Conservation (phyloP, 176 grass and related monocot genomes). For the Carex kokanica region DNA sequence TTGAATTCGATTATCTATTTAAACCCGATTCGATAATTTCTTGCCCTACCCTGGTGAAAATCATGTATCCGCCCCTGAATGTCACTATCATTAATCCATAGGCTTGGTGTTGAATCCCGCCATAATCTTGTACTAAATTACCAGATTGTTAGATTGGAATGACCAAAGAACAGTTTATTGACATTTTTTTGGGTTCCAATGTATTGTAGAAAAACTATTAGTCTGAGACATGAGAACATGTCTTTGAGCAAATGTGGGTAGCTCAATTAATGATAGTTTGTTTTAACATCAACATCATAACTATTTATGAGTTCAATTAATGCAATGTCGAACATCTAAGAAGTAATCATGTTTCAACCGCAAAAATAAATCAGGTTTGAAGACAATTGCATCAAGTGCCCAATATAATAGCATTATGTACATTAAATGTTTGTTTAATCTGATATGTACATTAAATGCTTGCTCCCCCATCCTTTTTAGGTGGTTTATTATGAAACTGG, state of each 20-base stretch:
- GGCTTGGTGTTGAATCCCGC: too few species aligned
- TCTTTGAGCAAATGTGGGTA: not conserved
- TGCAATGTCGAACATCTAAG: not conserved
- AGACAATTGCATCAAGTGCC: not conserved
- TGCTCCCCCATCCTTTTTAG: not conserved
- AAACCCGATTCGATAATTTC: too few species aligned
- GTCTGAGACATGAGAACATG: not conserved
- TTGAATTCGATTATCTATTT: too few species aligned
- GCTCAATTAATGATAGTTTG: not conserved
- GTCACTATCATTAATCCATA: too few species aligned
- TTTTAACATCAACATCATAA: not conserved
- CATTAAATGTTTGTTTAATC: not conserved
- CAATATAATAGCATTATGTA: not conserved
- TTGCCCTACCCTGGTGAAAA: too few species aligned
- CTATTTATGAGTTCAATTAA: conserved; percentile 7
- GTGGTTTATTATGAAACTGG: not conserved
- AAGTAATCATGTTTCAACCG: not conserved
- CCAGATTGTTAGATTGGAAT: not conserved
- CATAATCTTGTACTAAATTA: too few species aligned
- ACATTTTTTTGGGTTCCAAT: not conserved
- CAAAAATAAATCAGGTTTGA: not conserved
- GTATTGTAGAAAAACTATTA: not conserved
- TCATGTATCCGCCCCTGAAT: too few species aligned
- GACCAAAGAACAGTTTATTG: not conserved
- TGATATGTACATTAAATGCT: not conserved